Base-by-base conservation (phyloP, 345 rosid species). In the Arabis hirsuta region DNA sequence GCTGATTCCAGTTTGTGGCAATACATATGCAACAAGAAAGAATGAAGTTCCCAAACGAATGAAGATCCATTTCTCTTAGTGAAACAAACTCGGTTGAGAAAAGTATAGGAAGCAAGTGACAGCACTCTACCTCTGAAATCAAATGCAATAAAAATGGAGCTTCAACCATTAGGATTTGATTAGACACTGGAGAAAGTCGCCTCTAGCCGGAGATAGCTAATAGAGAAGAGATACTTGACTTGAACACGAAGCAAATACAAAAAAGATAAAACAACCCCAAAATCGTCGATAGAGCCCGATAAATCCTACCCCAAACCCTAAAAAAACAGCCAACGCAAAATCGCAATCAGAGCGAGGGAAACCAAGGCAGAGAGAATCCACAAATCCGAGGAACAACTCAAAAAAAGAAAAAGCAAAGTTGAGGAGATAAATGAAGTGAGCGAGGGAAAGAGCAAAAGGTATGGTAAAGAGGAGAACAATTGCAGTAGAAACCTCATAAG, bases 171-270 rank as follows among this genome's bases (percentile, higher is more conserved):
- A 2, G 24, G 24, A 22, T 22, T 4, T 27, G 54, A 52, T 43
- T 3, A 62, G 38, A 27, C 13, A 32, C 1, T 6, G 5, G 12
- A 44, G 10, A 3, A 63, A 62, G 38, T 16, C 13, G 43, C 47
- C 0, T 6, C 1, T 12, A 41, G 0, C 24, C 26, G 19, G 14
- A 62, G 60, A 60, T 14, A 45, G 48, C 10, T n/a, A 62, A 38
- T 27, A 16, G 29, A 73, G 2, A 47, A 20, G 58, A 65, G 62
- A 74, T 67, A 31, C 73, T 59, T 74, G 55, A 32, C 73, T 74
- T 74, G 48, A 59, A 67, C 55, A 74, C 42, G 73, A 74, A 67
- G 78, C 62, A 43, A 62, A 71, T 27, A 0, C 16, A 16, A 16
- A 16, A 16, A 29, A n/a, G 38, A 70, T 10, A 5, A 60, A 42